Conservation (phyloP, 2,329 filamentous ascomycete genomes). For the Aspergillus costaricaensis region DNA sequence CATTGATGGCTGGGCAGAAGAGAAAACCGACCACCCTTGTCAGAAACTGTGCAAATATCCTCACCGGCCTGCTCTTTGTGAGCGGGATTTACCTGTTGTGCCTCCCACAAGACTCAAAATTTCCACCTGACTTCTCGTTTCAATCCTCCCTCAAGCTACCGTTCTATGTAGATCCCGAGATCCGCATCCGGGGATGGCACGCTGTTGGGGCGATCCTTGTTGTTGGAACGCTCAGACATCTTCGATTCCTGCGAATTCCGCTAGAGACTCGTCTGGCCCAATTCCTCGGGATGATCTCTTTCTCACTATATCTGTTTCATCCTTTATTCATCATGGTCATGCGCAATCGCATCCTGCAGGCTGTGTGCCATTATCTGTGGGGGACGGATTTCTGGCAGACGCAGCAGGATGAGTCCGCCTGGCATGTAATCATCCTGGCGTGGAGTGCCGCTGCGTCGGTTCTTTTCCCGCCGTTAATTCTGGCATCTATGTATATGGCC, state of each 20-base stretch:
- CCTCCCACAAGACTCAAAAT: neutral
- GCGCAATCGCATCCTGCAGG: neutral
- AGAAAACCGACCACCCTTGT: neutral
- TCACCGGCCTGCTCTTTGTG: neutral
- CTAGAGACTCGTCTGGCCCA: neutral
- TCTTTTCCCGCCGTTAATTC: neutral
- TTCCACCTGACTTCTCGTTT: neutral
- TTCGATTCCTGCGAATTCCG: neutral
- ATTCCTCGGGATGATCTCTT: neutral
- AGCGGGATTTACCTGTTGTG: neutral
- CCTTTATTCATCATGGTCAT: neutral
- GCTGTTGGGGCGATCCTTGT: neutral
- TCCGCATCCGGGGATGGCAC: neutral
- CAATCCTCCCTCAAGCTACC: neutral
- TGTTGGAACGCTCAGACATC: neutral
- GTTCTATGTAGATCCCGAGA: neutral
- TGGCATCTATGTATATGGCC: neutral
- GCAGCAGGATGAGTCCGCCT: neutral
- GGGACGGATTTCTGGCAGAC: neutral
- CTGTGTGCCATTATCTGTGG: neutral
- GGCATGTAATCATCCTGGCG: neutral
- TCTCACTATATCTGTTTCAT: neutral
- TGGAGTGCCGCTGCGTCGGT: neutral
- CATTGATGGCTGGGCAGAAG: neutral
- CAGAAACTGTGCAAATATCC: neutral